A percentile compares a stretch with the other conserved stretches of the same genome.
These are phyloP conservation scores for Diaporthe amygdali DNA, from an alignment of 2,329 filamentous ascomycete genomes.

Conservation along the genomic window DNA sequence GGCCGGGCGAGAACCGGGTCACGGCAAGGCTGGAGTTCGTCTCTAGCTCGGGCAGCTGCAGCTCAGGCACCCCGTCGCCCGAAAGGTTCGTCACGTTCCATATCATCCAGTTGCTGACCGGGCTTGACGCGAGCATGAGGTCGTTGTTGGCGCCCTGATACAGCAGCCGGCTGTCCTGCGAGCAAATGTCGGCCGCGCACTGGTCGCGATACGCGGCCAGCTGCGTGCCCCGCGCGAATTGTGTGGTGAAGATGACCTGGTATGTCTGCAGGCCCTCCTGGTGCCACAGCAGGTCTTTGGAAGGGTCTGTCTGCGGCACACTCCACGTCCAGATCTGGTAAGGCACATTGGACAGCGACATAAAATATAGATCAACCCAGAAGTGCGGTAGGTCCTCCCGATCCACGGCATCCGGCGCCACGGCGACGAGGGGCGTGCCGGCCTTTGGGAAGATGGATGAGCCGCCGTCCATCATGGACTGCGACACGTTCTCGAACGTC, in stretches of 20 bases:
- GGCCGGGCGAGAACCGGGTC: conserved; percentile 2
- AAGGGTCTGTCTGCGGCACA: conserved; percentile 9
- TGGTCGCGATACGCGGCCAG: conserved; percentile 12
- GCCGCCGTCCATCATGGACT: conserved; percentile 16
- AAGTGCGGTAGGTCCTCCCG: background rate
- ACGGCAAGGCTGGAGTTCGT: conserved; percentile 14
- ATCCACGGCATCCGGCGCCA: conserved; percentile 1
- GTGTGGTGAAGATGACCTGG: conserved; percentile 3
- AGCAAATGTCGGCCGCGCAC: conserved; percentile 6
- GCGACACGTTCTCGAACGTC: conserved; percentile 20
- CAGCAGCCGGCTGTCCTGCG: conserved; percentile 4
- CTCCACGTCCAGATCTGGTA: conserved; percentile 18
- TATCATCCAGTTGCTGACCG: background rate
- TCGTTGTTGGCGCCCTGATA: conserved; percentile 9
- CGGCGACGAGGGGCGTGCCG: conserved; percentile 3
- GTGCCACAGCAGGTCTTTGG: conserved; percentile 12
- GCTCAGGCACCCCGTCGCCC: background rate
- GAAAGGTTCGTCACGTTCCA: conserved; percentile 12
- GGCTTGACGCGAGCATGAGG: conserved; percentile 6
- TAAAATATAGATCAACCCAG: conserved; percentile 15
- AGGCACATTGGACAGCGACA: background rate
- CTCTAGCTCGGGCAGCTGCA: conserved; percentile 2
- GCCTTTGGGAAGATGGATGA: conserved; percentile 4
- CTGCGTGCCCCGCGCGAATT: conserved; percentile 4
- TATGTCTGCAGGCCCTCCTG: conserved; percentile 5